Evolutionary conservation across 169 alveolate genomes (phyloP), one percentile per base, ranked within the genome.

Genomic region (Cryptosporidium sp.): DNA sequence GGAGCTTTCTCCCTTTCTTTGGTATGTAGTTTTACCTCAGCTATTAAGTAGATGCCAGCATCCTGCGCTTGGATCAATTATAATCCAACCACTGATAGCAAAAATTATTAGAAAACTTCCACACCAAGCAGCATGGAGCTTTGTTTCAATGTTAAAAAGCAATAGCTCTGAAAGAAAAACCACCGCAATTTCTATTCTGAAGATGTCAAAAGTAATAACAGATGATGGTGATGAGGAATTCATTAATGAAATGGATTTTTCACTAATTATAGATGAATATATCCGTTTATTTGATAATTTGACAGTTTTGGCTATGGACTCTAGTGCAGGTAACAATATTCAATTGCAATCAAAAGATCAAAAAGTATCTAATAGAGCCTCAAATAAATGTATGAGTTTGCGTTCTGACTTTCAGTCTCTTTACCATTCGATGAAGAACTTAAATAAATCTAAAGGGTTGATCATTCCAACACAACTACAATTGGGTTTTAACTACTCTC

Each of bases 11-110:
- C 29, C 89, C 4, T 23, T 69, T 43, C 75, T 80, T 31, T 92
- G 95, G 95, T 92, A 92, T 29, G 51, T 91, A 7, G 94, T 92
- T 39, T 48, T 92, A 4, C 91, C 95, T 23, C 95, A 92, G 59
- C 69, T 92, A 21, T 45, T 92, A 75, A 92, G 95, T 71, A 52
- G 95, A 33, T 92, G 93, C 91, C 92, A 92, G 45, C 95, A 92
- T 73, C 70, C 86, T 50, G 71, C 91, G 16, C 91, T 92, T 12
- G 95, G 95, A 16, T 69, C 92, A 26, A 18, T 69, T 2, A 43
- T 92, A 33, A 86, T 92, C 84, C 95, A 92, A 67, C 86, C 94
- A n/a, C 58, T 92, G 26, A 84, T 92, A 10, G 89, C 89, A 80
- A 92, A 85, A 21, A 74, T 91, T 61, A 62, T 92, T n/a, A 71